Base-by-base conservation (phyloP, 768 basidiomycete genomes). In the Tylopilus sp. region DNA sequence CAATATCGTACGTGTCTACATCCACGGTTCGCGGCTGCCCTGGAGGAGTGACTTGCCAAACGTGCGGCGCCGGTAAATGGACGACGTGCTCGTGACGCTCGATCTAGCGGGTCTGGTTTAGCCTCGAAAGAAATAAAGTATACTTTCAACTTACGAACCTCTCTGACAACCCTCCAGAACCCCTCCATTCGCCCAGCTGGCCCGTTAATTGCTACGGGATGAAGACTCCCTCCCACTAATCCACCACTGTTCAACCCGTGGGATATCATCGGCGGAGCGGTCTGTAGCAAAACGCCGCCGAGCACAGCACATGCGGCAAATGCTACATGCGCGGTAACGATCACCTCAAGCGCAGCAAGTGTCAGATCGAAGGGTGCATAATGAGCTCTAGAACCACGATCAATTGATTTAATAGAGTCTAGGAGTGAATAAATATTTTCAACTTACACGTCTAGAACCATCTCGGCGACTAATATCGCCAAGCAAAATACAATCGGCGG, bases 251-350 rank as follows among this genome's bases (percentile, higher is more conserved):
- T 55, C 26, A 48, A 33, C 3, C 53, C 60, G 12, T 21, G 43
- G 3, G 55, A 8, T n/a, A 46, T 34, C 38, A 65, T 62, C 40
- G 76, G 72, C 3, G 95, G 95, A 0, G 92, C 83, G 0, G 97
- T 98, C 70, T 98, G 97, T 14, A 98, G 70, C 3, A 99, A 75
- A 2, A 93, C 86, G 8, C 86, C 84, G 3, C 92, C 96, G 13
- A 96, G 87, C 0, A 90, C 82, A 12, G 86, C 77, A 36, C 86
- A 92, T 0, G 94, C 87, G 2, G 86, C 83, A 66, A 94, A 96
- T 0, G 97, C 89, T 22, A 95, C 78, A 34, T 82, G 80, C 68
- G 89, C 89, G 5, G 93, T 96, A 16, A 89, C 72, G 12, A 86
- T 65, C 0, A 93, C 86, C 48, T 93, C 83, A 8, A 88, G 57